phyloP scores from a whole-genome alignment of 257 asterid genomes.

The Solanum ossicruentum region DNA sequence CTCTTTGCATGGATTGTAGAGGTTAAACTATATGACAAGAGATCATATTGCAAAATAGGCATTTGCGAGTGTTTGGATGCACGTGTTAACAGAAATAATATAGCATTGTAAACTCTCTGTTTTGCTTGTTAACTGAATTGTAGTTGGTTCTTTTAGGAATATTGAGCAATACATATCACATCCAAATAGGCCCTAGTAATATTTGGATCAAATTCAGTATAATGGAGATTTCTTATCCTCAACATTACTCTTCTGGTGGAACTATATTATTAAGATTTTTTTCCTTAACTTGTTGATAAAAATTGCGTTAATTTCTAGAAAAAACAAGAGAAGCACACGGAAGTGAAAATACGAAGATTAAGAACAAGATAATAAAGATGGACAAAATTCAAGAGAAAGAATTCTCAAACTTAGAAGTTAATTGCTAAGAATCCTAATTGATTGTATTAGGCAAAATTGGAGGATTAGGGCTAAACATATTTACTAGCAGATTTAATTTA shows the following conservation, averaged over 20 bases:
- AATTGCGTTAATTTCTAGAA: not conserved
- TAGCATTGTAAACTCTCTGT: not conserved
- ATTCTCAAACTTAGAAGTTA: not conserved
- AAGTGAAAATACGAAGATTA: not conserved
- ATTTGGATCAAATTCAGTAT: not conserved
- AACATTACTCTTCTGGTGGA: not conserved
- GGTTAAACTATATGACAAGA: not conserved
- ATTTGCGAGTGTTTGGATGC: too few relatives aligned
- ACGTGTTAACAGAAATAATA: not conserved
- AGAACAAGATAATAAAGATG: too few relatives aligned
- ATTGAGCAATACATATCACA: not conserved
- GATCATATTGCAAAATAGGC: not conserved
- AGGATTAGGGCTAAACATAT: too few relatives aligned
- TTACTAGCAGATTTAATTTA: too few relatives aligned
- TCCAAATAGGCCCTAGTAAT: not conserved
- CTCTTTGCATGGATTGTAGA: not conserved
- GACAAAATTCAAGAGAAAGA: not conserved
- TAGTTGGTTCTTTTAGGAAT: not conserved
- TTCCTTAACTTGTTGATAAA: not conserved
- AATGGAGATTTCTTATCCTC: not conserved
- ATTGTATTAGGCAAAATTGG: not conserved
- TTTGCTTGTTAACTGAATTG: not conserved
- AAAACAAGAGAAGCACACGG: not conserved
- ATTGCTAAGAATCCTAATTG: not conserved
- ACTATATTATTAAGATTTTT: not conserved